Base-by-base conservation (phyloP, 2,329 filamentous ascomycete species). In the Cercospora canescens region DNA sequence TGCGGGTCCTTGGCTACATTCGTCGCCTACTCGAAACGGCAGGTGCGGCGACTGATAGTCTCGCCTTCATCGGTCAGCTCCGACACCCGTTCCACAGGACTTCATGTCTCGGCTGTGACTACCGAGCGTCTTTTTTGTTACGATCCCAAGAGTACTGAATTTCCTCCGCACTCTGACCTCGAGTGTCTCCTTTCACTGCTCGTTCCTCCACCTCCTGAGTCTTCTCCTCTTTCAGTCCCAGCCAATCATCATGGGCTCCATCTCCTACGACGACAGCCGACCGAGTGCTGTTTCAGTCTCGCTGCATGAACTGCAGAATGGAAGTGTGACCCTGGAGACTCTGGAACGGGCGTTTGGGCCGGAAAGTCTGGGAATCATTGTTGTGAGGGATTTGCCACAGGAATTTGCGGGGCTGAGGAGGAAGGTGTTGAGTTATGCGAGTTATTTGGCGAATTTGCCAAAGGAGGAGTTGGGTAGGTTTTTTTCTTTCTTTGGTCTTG, bases 261-360 rank as follows among this genome's bases (percentile, higher is more conserved):
- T 69, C 9, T 11, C 59, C 35, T 28, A 63, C n/a, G 30, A 56
- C 3, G 4, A 56, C 4, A 48, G 59, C 16, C 68, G 56, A 11
- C 70, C 72, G 6, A 34, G 58, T 59, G 78, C 82, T 3, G 79
- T 85, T 30, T 81, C 79, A 2, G 83, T 86, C 52, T 84, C 80
- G 67, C 73, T 85, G 1, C 72, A 81, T 61, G 76, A 77, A 26
- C 68, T 79, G 1, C 45, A 76, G 60, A 62, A 71, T 61, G 73
- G 88, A 21, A 86, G 85, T 64, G 84, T 94, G 54, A 84, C 90
- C 0, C 90, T 92, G 60, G 85, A 87, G 63, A 86, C 86, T 0
- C 84, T 95, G 11, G 87, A 91, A 73, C 80, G 90, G 72, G 95
- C 95, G 0, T 98, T 99, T 76, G 95, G 95, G 0, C 93, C 94